Evolutionary conservation across 73 alveolate species (phyloP), one percentile per base, ranked within the genome.

Genomic region (Symbiodinium natans): DNA sequence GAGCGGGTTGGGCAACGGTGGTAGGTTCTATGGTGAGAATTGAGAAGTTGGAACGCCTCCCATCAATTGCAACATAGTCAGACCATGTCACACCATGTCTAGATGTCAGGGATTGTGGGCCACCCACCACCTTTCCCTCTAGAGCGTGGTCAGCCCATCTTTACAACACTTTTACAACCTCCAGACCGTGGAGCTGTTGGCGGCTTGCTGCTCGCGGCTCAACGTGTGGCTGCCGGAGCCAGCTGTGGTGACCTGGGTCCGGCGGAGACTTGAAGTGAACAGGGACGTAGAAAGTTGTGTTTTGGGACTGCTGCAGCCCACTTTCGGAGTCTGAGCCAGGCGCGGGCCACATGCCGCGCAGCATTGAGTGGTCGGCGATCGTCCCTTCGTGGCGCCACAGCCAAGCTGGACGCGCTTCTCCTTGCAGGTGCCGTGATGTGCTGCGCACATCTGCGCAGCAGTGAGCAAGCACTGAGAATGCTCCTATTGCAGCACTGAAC

Each of bases 151-250:
- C n/a, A n/a, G n/a, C n/a, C n/a, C n/a, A n/a, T n/a, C n/a, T n/a
- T n/a, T n/a, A n/a, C n/a, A n/a, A n/a, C n/a, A n/a, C n/a, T n/a
- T n/a, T n/a, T n/a, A n/a, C n/a, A n/a, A n/a, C n/a, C n/a, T n/a
- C 46, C 83, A 90, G 96, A 90, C 96, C 48, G 96, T 90, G 38
- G 96, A 90, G 52, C 41, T 90, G 77, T 77, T 90, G 48, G 96
- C 96, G 31, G 77, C 86, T 40, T 63, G 88, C 96, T 90, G 96
- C 96, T 83, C 75, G 34, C 96, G 77, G 36, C 96, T 90, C 54
- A 90, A 90, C 46, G 96, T 90, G 23, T 90, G 96, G 96, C 96
- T 90, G 74, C 96, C 96, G 7, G 96, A 90, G 75, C 96, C 96
- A 9, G 96, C 77, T 17, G 96, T 90, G 80, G 96, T 90, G 48